Evolutionary conservation across 2,329 filamentous ascomycete species (phyloP), one percentile per base, ranked within the genome.

Genomic region (Fonsecaea pedrosoi): DNA sequence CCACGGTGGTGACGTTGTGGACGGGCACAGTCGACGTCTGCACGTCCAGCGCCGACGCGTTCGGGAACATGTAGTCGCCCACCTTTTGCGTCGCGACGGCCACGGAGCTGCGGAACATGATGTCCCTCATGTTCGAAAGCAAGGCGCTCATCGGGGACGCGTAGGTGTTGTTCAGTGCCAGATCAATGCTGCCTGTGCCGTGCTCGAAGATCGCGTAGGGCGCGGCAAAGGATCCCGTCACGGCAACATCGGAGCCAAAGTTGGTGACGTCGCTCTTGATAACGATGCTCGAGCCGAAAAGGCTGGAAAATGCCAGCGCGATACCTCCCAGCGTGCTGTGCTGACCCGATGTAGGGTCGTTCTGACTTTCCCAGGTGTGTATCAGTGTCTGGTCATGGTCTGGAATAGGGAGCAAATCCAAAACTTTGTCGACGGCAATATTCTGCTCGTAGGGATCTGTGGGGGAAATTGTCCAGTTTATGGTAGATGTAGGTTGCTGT

Each of bases 91-190:
- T 45, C 2, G 62, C 56, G 48, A 60, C 54, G 8, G 55, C 55
- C 13, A 65, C 56, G n/a, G 62, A 61, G 48, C 40, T 65, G 30
- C 62, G 62, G 56, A 65, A 65, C 56, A 60, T 60, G 30, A 65
- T 65, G 30, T 65, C 62, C 13, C 62, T 18, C 9, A 65, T 65
- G 34, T 54, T 54, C n/a, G 42, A 54, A 6, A 62, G 32, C 25
- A 62, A 54, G 4, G 35, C 50, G n/a, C 45, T 25, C 61, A 63
- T 57, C 15, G 61, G 61, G 15, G 61, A 63, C 9, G 61, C 37
- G 38, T 45, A 63, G n/a, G 61, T 63, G 54, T 63, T 63, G 54
- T 63, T 53, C 12, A 63, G 35, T 7, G 38, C 13, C 18, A 15
- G 13, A 15, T 63, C 38, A 34, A 54, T 62, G 37, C 34, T 35